Evolutionary conservation across 2,329 filamentous ascomycete genomes (phyloP).

Genomic region (Pseudopithomyces chartarum): DNA sequence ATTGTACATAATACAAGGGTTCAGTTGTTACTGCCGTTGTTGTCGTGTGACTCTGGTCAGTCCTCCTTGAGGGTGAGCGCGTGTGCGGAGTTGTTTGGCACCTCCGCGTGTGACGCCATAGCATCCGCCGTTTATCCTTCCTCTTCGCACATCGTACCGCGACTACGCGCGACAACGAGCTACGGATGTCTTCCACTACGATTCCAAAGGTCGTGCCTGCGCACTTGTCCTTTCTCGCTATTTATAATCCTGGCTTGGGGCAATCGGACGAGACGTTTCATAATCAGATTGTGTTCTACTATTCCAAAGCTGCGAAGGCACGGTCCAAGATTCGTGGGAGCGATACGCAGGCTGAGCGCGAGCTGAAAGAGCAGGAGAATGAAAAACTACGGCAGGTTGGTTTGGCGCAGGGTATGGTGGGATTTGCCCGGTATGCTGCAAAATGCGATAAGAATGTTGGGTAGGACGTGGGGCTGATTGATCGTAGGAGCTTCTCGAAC

Average conservation of each 20-base stretch:
- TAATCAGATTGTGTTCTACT: slow-evolving; percentile 93
- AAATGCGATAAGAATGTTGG: slow-evolving; percentile 7
- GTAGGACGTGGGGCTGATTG: slow-evolving; percentile 16
- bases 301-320: slow-evolving; percentile 57
- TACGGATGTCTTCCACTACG: slow-evolving; percentile 31
- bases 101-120: slow-evolving; percentile 3
- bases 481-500: slow-evolving; percentile 74
- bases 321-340: slow-evolving; percentile 35
- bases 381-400: slow-evolving; percentile 91
- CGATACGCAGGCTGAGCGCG: slow-evolving; percentile 40
- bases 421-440: slow-evolving; percentile 70
- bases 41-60: neutral
- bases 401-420: slow-evolving; percentile 94
- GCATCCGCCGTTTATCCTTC: neutral
- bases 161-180: neutral
- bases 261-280: slow-evolving; percentile 72
- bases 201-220: slow-evolving; percentile 67
- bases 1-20: neutral
- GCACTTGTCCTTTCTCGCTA: slow-evolving; percentile 86
- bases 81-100: neutral
- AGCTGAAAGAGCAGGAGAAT: slow-evolving; percentile 69
- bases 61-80: neutral
- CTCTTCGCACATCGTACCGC: neutral
- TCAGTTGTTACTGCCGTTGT: neutral
- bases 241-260: slow-evolving; percentile 89